Percentiles rank a stretch among this genome's conserved stretches.
Conservation (phyloP, 1,139 yeast genomes). For the Pichia sp. region DNA sequence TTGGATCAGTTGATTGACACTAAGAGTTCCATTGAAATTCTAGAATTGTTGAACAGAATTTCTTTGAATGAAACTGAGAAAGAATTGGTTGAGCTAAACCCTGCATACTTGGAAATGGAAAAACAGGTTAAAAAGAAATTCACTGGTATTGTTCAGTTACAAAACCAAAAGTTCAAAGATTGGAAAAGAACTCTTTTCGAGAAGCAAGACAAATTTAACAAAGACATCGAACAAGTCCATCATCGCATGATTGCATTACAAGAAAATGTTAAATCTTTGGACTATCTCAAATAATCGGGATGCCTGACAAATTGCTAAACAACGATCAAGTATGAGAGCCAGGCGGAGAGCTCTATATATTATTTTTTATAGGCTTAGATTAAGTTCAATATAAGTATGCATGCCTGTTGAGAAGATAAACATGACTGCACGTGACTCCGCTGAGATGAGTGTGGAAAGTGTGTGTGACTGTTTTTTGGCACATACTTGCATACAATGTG, state of each 20-base stretch:
- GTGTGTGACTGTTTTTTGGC: conserved; percentile 1
- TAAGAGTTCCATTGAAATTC: conserved; percentile 31
- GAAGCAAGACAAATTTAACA: conserved; percentile 54
- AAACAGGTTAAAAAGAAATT: conserved; percentile 44
- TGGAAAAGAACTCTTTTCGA: conserved; percentile 60
- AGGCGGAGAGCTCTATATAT: neutral
- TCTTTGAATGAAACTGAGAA: conserved; percentile 39
- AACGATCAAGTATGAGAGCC: neutral
- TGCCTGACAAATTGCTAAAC: neutral
- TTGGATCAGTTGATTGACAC: conserved; percentile 31
- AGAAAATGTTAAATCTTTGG: conserved; percentile 33
- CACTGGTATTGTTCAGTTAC: conserved; percentile 45
- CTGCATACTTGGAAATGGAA: conserved; percentile 46
- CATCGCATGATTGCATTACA: conserved; percentile 37
- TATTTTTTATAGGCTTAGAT: neutral
- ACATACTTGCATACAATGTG: too few relatives aligned
- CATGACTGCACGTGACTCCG: neutral
- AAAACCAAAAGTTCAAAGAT: conserved; percentile 59
- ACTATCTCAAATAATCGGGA: conserved; percentile 1
- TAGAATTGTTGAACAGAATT: conserved; percentile 39
- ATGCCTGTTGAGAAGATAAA: neutral
- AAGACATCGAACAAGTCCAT: conserved; percentile 49
- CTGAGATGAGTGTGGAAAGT: neutral
- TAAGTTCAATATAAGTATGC: neutral
- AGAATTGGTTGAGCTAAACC: conserved; percentile 43